Percentiles rank a stretch among this genome's conserved stretches.
Evolutionary conservation across 805 yeast genomes (phyloP).

Genomic region (Lipomyces starkeyi): DNA sequence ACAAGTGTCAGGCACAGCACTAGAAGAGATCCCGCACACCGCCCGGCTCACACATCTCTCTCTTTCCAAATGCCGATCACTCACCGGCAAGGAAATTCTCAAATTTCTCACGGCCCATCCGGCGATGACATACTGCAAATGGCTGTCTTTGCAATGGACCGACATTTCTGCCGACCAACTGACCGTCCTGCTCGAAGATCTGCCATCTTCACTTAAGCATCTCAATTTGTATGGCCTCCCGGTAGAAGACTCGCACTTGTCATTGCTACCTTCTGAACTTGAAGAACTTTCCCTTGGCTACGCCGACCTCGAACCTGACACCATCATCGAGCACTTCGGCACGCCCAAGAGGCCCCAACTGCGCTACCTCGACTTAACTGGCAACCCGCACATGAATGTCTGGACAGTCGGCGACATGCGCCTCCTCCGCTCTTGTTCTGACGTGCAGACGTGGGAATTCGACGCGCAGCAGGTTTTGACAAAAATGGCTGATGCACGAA

Average conservation of each 20-base stretch:
- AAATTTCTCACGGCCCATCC: conserved; percentile 76
- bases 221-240: conserved; percentile 73
- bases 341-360: conserved; percentile 45
- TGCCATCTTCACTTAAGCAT: conserved; percentile 52
- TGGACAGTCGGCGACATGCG: conserved; percentile 62
- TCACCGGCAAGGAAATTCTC: conserved; percentile 70
- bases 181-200: conserved; percentile 54
- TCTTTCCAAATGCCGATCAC: conserved; percentile 42
- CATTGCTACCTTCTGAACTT: conserved; percentile 43
- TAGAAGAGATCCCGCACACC: conserved; percentile 60
- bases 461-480: conserved; percentile 41
- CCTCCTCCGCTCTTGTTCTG: conserved; percentile 54
- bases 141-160: conserved; percentile 70
- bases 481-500: conserved; percentile 42
- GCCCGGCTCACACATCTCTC: conserved; percentile 77
- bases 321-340: conserved; percentile 40
- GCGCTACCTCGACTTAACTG: conserved; percentile 68
- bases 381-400: conserved; percentile 62
- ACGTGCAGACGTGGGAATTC: conserved; percentile 70
- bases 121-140: conserved; percentile 50
- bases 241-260: conserved; percentile 49
- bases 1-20: conserved; percentile 67
- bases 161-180: conserved; percentile 59
- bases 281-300: conserved; percentile 45
- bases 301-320: conserved; percentile 42